These are phyloP conservation scores for Singerocomus inundabilis DNA, from an alignment of 1,284 basidiomycete genomes.

Conservation along the genomic window DNA sequence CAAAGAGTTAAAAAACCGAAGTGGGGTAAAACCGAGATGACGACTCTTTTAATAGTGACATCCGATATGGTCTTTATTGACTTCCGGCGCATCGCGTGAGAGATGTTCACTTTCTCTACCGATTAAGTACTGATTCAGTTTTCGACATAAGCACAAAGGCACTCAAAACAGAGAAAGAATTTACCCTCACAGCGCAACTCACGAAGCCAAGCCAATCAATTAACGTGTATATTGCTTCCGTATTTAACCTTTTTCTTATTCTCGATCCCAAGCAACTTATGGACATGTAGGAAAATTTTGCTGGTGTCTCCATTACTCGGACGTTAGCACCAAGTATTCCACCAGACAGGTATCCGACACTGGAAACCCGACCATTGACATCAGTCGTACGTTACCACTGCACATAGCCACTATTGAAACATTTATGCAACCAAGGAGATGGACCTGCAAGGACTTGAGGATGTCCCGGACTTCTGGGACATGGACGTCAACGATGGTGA, in stretches of 20 bases:
- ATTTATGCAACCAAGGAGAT: slow-evolving; percentile 45
- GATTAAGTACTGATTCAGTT: slow-evolving; percentile 11
- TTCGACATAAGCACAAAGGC: slow-evolving; percentile 56
- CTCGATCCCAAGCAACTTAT: slow-evolving; percentile 7
- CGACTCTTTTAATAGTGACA: slow-evolving; percentile 66
- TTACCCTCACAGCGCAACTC: slow-evolving; percentile 55
- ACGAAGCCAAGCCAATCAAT: slow-evolving; percentile 75
- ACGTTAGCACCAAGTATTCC: slow-evolving; percentile 57
- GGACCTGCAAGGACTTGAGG: slow-evolving; percentile 62
- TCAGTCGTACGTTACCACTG: slow-evolving; percentile 42
- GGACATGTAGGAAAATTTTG: slow-evolving; percentile 61
- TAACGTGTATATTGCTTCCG: slow-evolving; percentile 61
- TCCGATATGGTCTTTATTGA: slow-evolving; percentile 72
- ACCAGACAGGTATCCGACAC: slow-evolving; percentile 57
- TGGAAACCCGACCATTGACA: slow-evolving; percentile 67
- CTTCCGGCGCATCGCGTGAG: slow-evolving; percentile 73
- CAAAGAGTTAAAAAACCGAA: slow-evolving; percentile 47
- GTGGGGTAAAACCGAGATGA: slow-evolving; percentile 51
- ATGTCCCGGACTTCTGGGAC: slow-evolving; percentile 66
- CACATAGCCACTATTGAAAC: not conserved
- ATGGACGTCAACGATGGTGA: slow-evolving; percentile 41
- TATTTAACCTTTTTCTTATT: slow-evolving; percentile 28
- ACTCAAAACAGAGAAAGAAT: slow-evolving; percentile 55
- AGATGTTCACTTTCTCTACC: slow-evolving; percentile 5
- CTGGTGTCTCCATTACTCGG: slow-evolving; percentile 54